phyloP scores from a whole-genome alignment of 1,284 basidiomycete genomes.

The Moesziomyces aphidis region DNA sequence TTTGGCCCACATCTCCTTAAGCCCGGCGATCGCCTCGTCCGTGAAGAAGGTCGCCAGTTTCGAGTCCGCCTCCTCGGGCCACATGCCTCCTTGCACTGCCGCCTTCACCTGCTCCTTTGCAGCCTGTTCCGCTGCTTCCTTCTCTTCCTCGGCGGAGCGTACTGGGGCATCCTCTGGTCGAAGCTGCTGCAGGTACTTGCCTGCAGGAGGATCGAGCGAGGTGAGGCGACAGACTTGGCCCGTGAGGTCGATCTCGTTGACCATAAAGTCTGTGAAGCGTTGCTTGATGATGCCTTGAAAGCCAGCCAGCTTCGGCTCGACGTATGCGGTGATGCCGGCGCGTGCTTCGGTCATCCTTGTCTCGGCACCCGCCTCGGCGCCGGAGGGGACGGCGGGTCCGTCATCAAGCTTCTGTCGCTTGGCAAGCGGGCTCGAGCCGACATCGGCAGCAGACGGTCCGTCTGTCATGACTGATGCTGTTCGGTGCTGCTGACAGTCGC shows the following conservation, averaged over 20 bases:
- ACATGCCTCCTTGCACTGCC: slow-evolving; percentile 7
- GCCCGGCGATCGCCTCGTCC: slow-evolving; percentile 9
- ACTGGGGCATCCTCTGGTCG: slow-evolving; percentile 1
- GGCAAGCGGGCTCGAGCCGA: slow-evolving; percentile 6
- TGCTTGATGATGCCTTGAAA: slow-evolving; percentile 65
- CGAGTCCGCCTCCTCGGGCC: slow-evolving; percentile 31
- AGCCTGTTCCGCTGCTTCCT: slow-evolving; percentile 3
- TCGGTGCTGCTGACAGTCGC: neutral
- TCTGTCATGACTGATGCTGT: neutral
- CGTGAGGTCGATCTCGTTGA: slow-evolving; percentile 53
- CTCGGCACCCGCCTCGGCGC: slow-evolving; percentile 3
- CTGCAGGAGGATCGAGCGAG: slow-evolving; percentile 45
- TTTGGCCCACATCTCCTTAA: slow-evolving; percentile 32
- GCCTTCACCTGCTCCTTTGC: slow-evolving; percentile 1
- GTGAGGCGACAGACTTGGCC: slow-evolving; percentile 46
- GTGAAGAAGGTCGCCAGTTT: slow-evolving; percentile 36
- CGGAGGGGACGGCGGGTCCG: neutral
- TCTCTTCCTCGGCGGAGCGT: neutral
- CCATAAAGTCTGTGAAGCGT: slow-evolving; percentile 63
- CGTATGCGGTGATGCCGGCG: slow-evolving; percentile 56
- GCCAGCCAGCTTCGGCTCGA: slow-evolving; percentile 45
- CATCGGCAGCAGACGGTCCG: too few relatives aligned
- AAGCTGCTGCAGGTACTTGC: slow-evolving; percentile 26
- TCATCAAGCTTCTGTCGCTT: slow-evolving; percentile 25
- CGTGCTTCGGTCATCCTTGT: slow-evolving; percentile 40